These are phyloP conservation scores for Aspergillus carbonarius DNA, from an alignment of 2,329 filamentous ascomycete genomes.

Conservation along the genomic window DNA sequence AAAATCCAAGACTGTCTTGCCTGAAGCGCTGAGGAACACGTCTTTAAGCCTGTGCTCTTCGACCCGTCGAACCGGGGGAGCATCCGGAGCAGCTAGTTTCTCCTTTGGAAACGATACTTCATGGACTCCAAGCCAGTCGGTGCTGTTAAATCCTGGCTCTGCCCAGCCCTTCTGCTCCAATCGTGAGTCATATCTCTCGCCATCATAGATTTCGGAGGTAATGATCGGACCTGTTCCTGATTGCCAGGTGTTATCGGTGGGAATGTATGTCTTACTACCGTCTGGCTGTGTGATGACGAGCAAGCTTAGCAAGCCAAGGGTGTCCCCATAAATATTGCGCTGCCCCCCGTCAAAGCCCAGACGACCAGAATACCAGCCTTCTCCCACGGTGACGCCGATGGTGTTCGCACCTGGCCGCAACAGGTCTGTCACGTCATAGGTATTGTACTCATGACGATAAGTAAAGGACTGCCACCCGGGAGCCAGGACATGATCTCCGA, in stretches of 20 bases:
- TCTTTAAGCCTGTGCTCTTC: slow-evolving; percentile 29
- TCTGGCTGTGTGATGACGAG: slow-evolving; percentile 7
- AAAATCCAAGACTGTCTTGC: slow-evolving; percentile 56
- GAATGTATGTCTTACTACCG: not conserved
- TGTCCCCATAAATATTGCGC: slow-evolving; percentile 22
- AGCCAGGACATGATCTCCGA: slow-evolving; percentile 47
- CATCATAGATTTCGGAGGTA: slow-evolving; percentile 50
- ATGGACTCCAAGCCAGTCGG: not conserved
- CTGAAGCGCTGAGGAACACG: slow-evolving; percentile 38
- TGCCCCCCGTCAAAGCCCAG: slow-evolving; percentile 24
- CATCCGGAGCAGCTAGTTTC: slow-evolving; percentile 41
- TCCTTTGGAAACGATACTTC: slow-evolving; percentile 21
- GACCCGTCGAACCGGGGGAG: slow-evolving; percentile 45
- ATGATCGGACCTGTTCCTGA: slow-evolving; percentile 13
- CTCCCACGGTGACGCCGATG: slow-evolving; percentile 44
- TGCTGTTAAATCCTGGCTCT: not conserved
- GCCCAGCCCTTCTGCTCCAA: not conserved
- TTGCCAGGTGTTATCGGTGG: slow-evolving; percentile 12
- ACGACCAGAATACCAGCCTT: slow-evolving; percentile 49
- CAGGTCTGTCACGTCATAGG: slow-evolving; percentile 50
- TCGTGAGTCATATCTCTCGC: slow-evolving; percentile 21
- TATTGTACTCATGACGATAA: slow-evolving; percentile 52
- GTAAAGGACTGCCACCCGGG: slow-evolving; percentile 53
- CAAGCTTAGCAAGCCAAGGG: slow-evolving; percentile 10
- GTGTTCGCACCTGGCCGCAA: slow-evolving; percentile 40